Conservation (phyloP, 805 yeast species). For the Suhomyces tanzawaensis region DNA sequence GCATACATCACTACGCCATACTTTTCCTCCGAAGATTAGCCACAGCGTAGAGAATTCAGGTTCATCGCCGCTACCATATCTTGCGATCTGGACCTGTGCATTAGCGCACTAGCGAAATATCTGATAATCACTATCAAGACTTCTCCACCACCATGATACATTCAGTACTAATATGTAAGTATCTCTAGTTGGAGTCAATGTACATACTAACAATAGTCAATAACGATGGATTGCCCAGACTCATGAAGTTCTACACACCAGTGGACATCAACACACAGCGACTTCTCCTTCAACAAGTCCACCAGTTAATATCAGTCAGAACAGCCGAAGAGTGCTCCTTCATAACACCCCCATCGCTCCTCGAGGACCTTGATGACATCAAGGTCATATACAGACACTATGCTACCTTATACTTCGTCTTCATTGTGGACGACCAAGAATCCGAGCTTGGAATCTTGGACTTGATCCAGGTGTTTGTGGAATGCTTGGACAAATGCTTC, state of each 20-base stretch:
- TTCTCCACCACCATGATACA: conserved; percentile 59
- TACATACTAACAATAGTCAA: conserved; percentile 51
- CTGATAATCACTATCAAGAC: no score
- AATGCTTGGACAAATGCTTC: conserved; percentile 89
- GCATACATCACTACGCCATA: no score
- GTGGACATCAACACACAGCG: conserved; percentile 83
- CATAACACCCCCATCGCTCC: conserved; percentile 80
- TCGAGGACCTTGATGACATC: conserved; percentile 68
- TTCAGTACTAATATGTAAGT: conserved; percentile 77
- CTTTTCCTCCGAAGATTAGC: no score
- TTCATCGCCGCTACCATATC: no score
- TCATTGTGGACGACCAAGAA: conserved; percentile 94
- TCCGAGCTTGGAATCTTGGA: conserved; percentile 92
- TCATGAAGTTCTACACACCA: conserved; percentile 89
- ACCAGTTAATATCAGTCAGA: conserved; percentile 69
- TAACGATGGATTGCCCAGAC: conserved; percentile 84
- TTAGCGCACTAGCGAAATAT: no score
- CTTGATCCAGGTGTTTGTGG: conserved; percentile 94
- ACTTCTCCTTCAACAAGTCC: conserved; percentile 75
- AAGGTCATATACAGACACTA: conserved; percentile 91
- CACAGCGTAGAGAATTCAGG: no score
- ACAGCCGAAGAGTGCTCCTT: conserved; percentile 81
- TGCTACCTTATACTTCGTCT: conserved; percentile 94
- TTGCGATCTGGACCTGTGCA: no score
- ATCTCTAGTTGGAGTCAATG: neutral